Base-by-base conservation (phyloP, 2,329 filamentous ascomycete species). In the Zarea fungicola region DNA sequence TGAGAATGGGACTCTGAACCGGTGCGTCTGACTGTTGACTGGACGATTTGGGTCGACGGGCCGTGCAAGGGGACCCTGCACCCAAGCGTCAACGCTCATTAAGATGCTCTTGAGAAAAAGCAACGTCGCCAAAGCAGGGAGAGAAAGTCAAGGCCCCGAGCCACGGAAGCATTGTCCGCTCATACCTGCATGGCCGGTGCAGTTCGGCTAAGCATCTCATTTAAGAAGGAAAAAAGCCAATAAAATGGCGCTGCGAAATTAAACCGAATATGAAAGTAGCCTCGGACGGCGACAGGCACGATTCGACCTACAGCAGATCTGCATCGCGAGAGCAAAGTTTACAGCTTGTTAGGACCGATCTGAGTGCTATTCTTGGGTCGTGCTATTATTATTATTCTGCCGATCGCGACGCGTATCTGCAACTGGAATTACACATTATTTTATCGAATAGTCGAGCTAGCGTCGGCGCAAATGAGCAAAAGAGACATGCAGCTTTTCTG, bases 401-500 rank as follows among this genome's bases (percentile, higher is more conserved):
- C 14, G 10, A 47, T 47, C 26, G 14, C 26, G 26, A 21, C 44
- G 35, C 35, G 35, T 39, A 47, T 47, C 43, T 46, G 43, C 43
- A 39, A 36, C 44, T 47, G 34, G 28, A 14, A 46, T 46, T 5
- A 25, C 43, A 32, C 35, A 23, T 32, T 47, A 14, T 47, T 47
- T 14, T 47, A 46, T 37, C 28, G 32, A 22, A 45, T 21, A 21
- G 42, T 21, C 23, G 16, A 18, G 23, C 25, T 29, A 29, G 23
- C 18, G 22, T 22, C n/a, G n/a, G 32, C 32, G 32, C 25, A 47
- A 47, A 47, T 47, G 44, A 47, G 44, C 26, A 40, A 21, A 25
- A 47, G 35, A 47, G 44, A 47, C 44, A 47, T 47, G 34, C 32
- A n/a, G 22, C n/a, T n/a, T n/a, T 21, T 45, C 42, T 21, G 31